Percentiles rank a stretch among this genome's conserved stretches.
Conservation (phyloP, 805 yeast genomes). For the Yamadazyma olivae region DNA sequence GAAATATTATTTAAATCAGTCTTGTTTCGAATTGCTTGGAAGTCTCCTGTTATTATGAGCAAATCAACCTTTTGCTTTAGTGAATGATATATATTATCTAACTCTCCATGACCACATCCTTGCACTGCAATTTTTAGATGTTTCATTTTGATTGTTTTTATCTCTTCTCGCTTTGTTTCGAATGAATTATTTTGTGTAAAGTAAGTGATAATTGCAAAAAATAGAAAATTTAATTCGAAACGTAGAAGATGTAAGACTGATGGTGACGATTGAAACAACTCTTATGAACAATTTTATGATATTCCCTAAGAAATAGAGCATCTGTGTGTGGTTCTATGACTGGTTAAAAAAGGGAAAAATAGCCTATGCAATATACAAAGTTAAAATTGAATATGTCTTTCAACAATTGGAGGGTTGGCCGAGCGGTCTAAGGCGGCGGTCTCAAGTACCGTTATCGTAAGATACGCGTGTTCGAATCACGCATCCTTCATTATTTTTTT, state of each 20-base stretch:
- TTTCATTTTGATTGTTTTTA: background rate
- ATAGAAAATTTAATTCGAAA: too few relatives aligned
- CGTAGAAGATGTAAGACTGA: too few relatives aligned
- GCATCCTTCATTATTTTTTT: slow-evolving; percentile 8
- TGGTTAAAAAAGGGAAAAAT: too few relatives aligned
- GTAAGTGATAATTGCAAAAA: too few relatives aligned
- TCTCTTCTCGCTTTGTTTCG: too few relatives aligned
- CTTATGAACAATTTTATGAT: too few relatives aligned
- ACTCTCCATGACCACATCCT: slow-evolving; percentile 89
- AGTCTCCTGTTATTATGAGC: slow-evolving; percentile 85
- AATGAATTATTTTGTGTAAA: too few relatives aligned
- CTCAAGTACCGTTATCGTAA: slow-evolving; percentile 10
- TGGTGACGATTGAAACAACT: too few relatives aligned
- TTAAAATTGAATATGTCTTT: too few relatives aligned
- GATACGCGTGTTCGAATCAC: slow-evolving; percentile 12
- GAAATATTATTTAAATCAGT: slow-evolving; percentile 68
- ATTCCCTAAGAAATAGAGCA: too few relatives aligned
- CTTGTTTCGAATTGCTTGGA: slow-evolving; percentile 70
- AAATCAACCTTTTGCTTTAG: slow-evolving; percentile 21
- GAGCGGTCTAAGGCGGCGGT: slow-evolving; percentile 13
- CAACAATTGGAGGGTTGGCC: slow-evolving; percentile 9
- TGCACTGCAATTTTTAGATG: slow-evolving; percentile 59
- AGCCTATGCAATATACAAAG: too few relatives aligned
- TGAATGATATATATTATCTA: slow-evolving; percentile 52
- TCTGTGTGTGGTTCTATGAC: too few relatives aligned